Conservation (phyloP, 1,284 basidiomycete genomes). For the Peniophora sp. region DNA sequence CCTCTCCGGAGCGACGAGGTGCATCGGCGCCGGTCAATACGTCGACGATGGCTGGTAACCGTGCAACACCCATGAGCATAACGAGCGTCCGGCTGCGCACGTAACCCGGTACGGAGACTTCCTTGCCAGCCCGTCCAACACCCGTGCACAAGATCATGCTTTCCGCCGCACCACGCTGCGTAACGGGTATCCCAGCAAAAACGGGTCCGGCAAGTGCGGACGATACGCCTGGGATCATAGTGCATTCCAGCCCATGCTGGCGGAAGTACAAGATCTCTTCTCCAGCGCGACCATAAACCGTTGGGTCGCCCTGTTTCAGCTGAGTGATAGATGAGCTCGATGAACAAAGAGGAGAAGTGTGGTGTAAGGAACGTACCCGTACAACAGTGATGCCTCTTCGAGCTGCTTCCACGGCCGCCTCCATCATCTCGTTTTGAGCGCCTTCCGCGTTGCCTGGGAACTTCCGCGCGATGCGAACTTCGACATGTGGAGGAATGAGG, state of each 20-base stretch:
- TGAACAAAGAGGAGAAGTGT: not conserved
- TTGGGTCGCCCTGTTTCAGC: conserved; percentile 96
- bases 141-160: conserved; percentile 88
- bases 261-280: conserved; percentile 94
- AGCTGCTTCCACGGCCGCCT: conserved; percentile 79
- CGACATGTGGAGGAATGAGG: conserved; percentile 71
- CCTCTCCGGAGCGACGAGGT: conserved; percentile 37
- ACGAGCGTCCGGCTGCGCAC: conserved; percentile 74
- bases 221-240: conserved; percentile 85
- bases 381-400: conserved; percentile 80
- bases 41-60: conserved; percentile 66
- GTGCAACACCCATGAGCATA: conserved; percentile 92
- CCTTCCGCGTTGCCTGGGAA: conserved; percentile 97
- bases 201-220: conserved; percentile 87
- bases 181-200: conserved; percentile 88
- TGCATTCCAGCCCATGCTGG: conserved; percentile 71
- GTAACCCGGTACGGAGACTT: conserved; percentile 84
- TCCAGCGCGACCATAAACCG: conserved; percentile 89
- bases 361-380: conserved; percentile 36
- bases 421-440: conserved; percentile 92
- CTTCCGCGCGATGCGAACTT: conserved; percentile 85
- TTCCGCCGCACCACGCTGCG: conserved; percentile 91
- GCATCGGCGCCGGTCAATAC: conserved; percentile 37
- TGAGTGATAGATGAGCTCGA: conserved; percentile 19
- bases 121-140: conserved; percentile 81